phyloP scores from a whole-genome alignment of 2,329 filamentous ascomycete genomes.

The Colletotrichum paranaense region DNA sequence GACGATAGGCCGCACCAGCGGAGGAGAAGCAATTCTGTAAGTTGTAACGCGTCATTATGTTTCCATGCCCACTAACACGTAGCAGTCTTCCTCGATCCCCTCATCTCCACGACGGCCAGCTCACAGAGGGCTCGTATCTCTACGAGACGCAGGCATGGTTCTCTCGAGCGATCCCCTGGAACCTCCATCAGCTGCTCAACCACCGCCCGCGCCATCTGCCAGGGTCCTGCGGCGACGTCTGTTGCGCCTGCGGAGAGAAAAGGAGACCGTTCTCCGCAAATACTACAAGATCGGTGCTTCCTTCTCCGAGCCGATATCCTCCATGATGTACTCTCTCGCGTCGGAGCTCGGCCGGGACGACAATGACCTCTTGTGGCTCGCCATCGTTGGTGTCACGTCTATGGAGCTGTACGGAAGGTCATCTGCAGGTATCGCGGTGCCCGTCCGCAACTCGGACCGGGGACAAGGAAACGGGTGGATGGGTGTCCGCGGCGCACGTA shows the following conservation, averaged over 20 bases:
- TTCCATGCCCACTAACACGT: slow-evolving; percentile 36
- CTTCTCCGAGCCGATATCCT: slow-evolving; percentile 94
- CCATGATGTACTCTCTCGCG: slow-evolving; percentile 92
- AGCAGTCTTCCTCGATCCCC: slow-evolving; percentile 73
- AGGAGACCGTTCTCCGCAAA: slow-evolving; percentile 79
- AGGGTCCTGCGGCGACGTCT: slow-evolving; percentile 78
- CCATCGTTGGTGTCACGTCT: slow-evolving; percentile 94
- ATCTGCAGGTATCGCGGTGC: slow-evolving; percentile 79
- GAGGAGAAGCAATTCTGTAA: slow-evolving; percentile 88
- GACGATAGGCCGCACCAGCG: slow-evolving; percentile 82
- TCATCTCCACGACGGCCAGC: slow-evolving; percentile 71
- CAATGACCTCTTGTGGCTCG: slow-evolving; percentile 94
- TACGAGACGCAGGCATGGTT: slow-evolving; percentile 59
- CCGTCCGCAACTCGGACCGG: slow-evolving; percentile 65
- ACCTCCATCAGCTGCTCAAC: slow-evolving; percentile 68
- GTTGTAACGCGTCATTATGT: slow-evolving; percentile 39
- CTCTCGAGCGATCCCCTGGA: slow-evolving; percentile 62
- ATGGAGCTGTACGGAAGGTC: slow-evolving; percentile 92
- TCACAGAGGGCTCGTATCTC: slow-evolving; percentile 69
- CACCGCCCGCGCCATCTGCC: slow-evolving; percentile 74
- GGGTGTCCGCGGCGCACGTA: slow-evolving; percentile 82
- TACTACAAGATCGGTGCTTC: slow-evolving; percentile 92
- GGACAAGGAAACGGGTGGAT: slow-evolving; percentile 78
- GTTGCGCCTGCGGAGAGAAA: slow-evolving; percentile 78
- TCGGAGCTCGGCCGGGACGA: slow-evolving; percentile 96